Base-by-base conservation (phyloP, 495 filamentous ascomycete species). In the Penicillium ochrochloron region DNA sequence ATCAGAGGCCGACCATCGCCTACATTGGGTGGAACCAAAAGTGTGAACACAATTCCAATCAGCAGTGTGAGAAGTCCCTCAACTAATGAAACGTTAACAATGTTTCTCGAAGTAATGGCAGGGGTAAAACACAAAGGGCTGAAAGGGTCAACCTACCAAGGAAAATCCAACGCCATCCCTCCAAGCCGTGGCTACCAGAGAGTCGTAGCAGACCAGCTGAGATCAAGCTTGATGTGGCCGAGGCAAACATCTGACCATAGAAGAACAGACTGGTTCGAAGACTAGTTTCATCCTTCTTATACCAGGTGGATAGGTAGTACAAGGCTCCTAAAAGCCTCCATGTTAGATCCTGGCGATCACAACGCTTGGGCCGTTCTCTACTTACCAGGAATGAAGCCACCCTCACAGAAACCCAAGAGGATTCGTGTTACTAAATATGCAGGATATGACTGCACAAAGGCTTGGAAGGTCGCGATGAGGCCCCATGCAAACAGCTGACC, bases 91-190 rank as follows among this genome's bases (percentile, higher is more conserved):
- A 31, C 27, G 34, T 70, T 58, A 67, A 29, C 27, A 25, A 27
- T 29, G 7, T 0, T 12, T 15, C 11, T 7, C 17, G n/a, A 44
- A 2, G 8, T 0, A 42, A 42, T 1, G n/a, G 14, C 15, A 1
- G n/a, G 11, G 19, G 41, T 19, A 2, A 7, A 14, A 44, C 59
- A 37, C n/a, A n/a, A 50, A 3, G 19, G 2, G 19, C 11, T 29
- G 19, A 8, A 27, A 0, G n/a, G 8, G 9, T 5, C 25, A 12
- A 23, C 70, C 75, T 72, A 82, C 80, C 64, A 6, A 86, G 67
- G 70, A 89, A 88, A 5, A 90, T 78, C 87, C 87, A 89, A 59
- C 82, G 80, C 87, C 87, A 90, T 0, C 87, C 86, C 3, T 77
- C 69, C 6, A 86, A 63, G 0, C 82, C 83, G 54, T 69, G 60